phyloP scores from a whole-genome alignment of 257 asterid species.

The Solanum clarkiae region DNA sequence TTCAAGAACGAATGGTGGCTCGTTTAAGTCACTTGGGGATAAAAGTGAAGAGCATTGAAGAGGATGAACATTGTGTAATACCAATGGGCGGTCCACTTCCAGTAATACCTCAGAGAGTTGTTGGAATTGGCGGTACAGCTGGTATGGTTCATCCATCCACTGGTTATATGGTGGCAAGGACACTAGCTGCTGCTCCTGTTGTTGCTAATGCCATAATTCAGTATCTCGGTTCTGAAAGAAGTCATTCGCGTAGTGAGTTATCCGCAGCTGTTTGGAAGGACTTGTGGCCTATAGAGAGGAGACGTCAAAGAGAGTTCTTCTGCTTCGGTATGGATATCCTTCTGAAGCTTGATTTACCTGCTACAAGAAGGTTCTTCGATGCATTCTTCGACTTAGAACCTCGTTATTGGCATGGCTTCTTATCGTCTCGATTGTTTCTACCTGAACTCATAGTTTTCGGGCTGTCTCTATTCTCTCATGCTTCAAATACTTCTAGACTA shows the following conservation, averaged over 20 bases:
- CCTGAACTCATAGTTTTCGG: constrained; percentile 77
- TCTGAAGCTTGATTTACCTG: constrained; percentile 76
- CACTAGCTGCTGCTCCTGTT: constrained; percentile 88
- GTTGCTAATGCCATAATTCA: constrained; percentile 78
- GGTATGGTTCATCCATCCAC: constrained; percentile 99
- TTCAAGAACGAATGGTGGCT: constrained; percentile 88
- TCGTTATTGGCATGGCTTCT: constrained; percentile 90
- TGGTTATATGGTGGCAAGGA: constrained; percentile 94
- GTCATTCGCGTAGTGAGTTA: constrained; percentile 32
- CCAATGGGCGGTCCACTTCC: constrained; percentile 99
- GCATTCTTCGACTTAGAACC: constrained; percentile 89
- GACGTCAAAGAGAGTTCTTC: constrained; percentile 86
- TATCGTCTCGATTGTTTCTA: constrained; percentile 78
- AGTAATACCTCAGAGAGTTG: constrained; percentile 70
- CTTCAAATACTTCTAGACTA: constrained; percentile 64
- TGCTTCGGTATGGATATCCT: constrained; percentile 94
- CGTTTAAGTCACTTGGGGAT: constrained; percentile 73
- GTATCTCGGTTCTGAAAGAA: constrained; percentile 40
- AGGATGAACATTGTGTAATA: constrained; percentile 82
- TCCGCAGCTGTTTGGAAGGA: constrained; percentile 80
- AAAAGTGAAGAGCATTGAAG: constrained; percentile 78
- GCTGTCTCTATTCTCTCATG: constrained; percentile 60
- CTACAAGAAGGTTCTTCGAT: constrained; percentile 77
- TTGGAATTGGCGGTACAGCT: constrained; percentile 95
- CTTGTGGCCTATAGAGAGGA: constrained; percentile 93